phyloP scores from a whole-genome alignment of 2,329 filamentous ascomycete genomes.

The Aspergillus japonicus region DNA sequence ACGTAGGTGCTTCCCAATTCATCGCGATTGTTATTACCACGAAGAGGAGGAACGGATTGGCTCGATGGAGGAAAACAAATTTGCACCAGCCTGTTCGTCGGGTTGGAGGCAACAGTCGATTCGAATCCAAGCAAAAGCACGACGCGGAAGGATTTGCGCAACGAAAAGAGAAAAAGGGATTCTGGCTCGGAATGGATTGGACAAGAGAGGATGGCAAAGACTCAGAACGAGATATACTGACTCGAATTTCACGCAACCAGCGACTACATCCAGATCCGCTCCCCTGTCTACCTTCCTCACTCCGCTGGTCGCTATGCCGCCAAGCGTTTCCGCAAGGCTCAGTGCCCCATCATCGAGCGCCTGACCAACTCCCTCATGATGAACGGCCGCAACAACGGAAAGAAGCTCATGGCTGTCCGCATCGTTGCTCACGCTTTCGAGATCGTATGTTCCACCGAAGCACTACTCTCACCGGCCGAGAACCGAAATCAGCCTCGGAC shows the following conservation, averaged over 20 bases:
- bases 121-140: constrained; percentile 3
- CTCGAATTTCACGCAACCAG: constrained; percentile 51
- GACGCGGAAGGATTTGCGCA: not conserved
- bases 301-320: constrained; percentile 96
- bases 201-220: not conserved
- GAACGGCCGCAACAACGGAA: constrained; percentile 99
- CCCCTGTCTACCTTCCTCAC: constrained; percentile 98
- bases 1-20: constrained; percentile 68
- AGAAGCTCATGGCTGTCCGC: constrained; percentile 99
- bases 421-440: constrained; percentile 99
- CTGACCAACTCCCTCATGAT: constrained; percentile 99
- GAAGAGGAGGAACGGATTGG: constrained; percentile 6
- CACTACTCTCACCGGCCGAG: not conserved
- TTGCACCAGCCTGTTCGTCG: constrained; percentile 9
- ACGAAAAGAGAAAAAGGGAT: not conserved
- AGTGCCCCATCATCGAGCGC: constrained; percentile 99
- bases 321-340: constrained; percentile 99
- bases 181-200: not conserved
- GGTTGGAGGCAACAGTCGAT: constrained; percentile 1
- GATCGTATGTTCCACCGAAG: constrained; percentile 71
- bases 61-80: not conserved
- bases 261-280: constrained; percentile 99
- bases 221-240: constrained; percentile 30
- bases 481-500: not conserved
- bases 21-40: constrained; percentile 25